Evolutionary conservation across 495 filamentous ascomycete species (phyloP).

Genomic region (Neurospora sp.): DNA sequence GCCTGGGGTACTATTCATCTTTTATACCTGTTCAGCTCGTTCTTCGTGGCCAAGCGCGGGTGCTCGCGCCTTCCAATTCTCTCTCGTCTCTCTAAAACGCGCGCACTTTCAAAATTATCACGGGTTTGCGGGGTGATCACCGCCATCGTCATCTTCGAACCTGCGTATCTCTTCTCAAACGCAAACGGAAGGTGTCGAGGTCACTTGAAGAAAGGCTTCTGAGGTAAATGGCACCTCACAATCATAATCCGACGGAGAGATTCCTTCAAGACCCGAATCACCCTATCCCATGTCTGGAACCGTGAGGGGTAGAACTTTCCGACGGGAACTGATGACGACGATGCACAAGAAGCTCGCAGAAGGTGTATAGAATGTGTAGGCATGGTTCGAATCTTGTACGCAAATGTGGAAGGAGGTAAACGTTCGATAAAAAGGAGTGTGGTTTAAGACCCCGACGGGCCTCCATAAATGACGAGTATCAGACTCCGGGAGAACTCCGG

Average conservation of each 20-base stretch:
- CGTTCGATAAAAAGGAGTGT: background rate
- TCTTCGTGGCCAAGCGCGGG: too few species aligned
- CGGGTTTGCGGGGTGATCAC: too few species aligned
- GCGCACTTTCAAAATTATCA: too few species aligned
- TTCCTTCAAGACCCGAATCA: background rate
- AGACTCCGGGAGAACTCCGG: background rate
- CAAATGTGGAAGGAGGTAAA: background rate
- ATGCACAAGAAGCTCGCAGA: background rate
- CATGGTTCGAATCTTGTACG: background rate
- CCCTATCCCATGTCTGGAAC: background rate
- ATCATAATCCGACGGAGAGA: background rate
- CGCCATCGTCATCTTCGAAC: too few species aligned
- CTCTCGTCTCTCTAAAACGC: too few species aligned
- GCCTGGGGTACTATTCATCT: background rate
- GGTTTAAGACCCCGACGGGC: background rate
- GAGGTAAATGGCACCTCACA: background rate
- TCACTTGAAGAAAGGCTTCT: background rate
- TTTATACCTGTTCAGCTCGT: background rate
- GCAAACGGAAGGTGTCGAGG: background rate
- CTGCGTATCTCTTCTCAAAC: too few species aligned
- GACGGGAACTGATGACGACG: background rate
- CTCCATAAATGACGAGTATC: background rate
- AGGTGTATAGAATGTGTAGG: background rate
- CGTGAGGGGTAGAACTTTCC: background rate
- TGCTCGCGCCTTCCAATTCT: too few species aligned